These are phyloP conservation scores for Staphylotrichum longicolle DNA, from an alignment of 495 filamentous ascomycete species.

Conservation along the genomic window DNA sequence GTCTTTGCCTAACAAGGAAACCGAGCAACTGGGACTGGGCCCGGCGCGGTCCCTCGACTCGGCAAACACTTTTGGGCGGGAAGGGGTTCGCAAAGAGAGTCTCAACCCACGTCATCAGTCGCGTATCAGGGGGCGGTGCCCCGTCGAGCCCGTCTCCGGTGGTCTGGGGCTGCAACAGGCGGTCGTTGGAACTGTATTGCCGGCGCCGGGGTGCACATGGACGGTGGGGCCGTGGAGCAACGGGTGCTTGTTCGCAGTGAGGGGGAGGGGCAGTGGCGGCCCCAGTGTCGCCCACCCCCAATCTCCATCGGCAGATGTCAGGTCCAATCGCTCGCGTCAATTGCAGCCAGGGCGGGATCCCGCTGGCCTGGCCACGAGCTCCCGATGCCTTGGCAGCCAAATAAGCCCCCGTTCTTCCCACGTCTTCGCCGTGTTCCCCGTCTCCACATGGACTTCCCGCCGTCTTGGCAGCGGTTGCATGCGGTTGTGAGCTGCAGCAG, in stretches of 20 bases:
- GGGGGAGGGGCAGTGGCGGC: slow-evolving; percentile 25
- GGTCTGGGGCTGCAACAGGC: neutral
- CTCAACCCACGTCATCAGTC: slow-evolving; percentile 14
- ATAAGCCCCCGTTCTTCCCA: slow-evolving; percentile 1
- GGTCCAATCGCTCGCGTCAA: slow-evolving; percentile 31
- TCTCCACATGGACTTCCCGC: slow-evolving; percentile 14
- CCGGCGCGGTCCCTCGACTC: no score
- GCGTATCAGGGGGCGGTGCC: neutral
- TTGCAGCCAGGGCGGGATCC: neutral
- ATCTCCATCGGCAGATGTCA: slow-evolving; percentile 37
- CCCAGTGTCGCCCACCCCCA: slow-evolving; percentile 9
- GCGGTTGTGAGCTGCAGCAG: neutral
- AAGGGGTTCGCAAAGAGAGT: no score
- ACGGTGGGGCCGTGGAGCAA: slow-evolving; percentile 15
- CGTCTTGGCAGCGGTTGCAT: slow-evolving; percentile 6
- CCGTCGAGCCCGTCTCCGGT: neutral
- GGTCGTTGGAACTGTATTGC: slow-evolving; percentile 21
- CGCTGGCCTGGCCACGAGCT: slow-evolving; percentile 1
- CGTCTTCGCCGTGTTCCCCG: neutral
- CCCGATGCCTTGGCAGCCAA: slow-evolving; percentile 3
- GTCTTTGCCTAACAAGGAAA: neutral
- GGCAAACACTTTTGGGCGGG: no score
- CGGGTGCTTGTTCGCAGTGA: slow-evolving; percentile 16
- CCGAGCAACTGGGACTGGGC: neutral
- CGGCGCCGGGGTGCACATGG: slow-evolving; percentile 11